Conservation (phyloP, 2,329 filamentous ascomycete species). For the Aspergillus terreus region DNA sequence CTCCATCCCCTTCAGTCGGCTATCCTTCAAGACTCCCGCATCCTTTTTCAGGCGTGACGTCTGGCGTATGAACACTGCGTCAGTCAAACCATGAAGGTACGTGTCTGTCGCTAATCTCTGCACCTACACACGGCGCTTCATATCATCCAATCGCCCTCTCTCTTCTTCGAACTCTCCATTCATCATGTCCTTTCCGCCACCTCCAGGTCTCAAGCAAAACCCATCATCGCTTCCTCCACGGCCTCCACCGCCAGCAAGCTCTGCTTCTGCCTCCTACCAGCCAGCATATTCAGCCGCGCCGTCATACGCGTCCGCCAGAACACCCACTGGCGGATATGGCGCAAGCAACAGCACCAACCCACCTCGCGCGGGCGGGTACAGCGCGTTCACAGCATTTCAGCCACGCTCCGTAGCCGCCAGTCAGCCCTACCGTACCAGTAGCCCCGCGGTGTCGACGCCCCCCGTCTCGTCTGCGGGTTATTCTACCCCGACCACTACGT, state of each 20-base stretch:
- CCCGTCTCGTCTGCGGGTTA: constrained; percentile 32
- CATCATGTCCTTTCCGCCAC: constrained; percentile 79
- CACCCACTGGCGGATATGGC: constrained; percentile 28
- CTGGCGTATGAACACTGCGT: constrained; percentile 32
- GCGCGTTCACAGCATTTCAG: constrained; percentile 55
- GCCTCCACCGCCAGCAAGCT: constrained; percentile 60
- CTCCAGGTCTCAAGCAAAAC: constrained; percentile 65
- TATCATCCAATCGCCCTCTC: constrained; percentile 19
- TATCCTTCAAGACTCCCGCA: constrained; percentile 9
- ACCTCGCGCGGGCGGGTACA: constrained; percentile 29
- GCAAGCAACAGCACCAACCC: constrained; percentile 15
- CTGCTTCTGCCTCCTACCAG: constrained; percentile 41
- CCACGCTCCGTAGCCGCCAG: constrained; percentile 55
- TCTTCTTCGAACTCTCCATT: constrained; percentile 40
- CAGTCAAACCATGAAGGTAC: constrained; percentile 41
- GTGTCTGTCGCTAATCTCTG: constrained; percentile 31
- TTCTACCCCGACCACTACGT: constrained; percentile 36
- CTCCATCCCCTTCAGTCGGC: background rate
- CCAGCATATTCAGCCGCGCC: constrained; percentile 50
- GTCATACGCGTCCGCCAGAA: constrained; percentile 26
- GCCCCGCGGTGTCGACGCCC: constrained; percentile 34
- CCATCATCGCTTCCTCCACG: constrained; percentile 70
- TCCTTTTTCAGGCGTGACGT: constrained; percentile 32
- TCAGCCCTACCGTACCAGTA: constrained; percentile 37
- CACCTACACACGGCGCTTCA: constrained; percentile 25